A percentile compares a stretch with the other conserved stretches of the same genome.
Evolutionary conservation across 2,329 filamentous ascomycete genomes (phyloP).

Genomic region (Aspergillus sp.): DNA sequence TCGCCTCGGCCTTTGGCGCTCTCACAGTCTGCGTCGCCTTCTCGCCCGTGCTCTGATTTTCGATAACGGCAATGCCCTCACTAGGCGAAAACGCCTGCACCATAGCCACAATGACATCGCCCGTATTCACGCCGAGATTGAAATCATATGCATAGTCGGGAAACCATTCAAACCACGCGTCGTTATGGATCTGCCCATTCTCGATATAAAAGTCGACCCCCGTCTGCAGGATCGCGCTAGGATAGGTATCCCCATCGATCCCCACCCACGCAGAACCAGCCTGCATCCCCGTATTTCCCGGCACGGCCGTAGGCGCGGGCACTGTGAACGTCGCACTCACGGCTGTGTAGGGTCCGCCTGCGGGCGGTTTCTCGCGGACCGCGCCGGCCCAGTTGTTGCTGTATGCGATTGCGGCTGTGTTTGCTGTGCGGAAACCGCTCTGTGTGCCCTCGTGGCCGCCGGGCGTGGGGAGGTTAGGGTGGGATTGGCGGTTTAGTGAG

Average conservation of each 20-base stretch:
- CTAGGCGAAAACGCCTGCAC: conserved; percentile 45
- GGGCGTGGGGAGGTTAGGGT: conserved; percentile 23
- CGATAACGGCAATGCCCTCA: conserved; percentile 52
- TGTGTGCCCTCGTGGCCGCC: conserved; percentile 16
- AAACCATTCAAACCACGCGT: conserved; percentile 67
- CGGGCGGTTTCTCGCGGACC: conserved; percentile 51
- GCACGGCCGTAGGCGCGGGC: conserved; percentile 53
- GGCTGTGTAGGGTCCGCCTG: conserved; percentile 53
- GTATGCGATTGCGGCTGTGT: conserved; percentile 52
- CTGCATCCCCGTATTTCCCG: conserved; percentile 43
- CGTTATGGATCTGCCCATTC: conserved; percentile 49
- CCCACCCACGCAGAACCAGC: conserved; percentile 63
- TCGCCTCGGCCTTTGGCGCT: conserved; percentile 43
- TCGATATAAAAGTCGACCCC: conserved; percentile 60
- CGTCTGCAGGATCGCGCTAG: conserved; percentile 59
- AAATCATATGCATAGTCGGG: conserved; percentile 62
- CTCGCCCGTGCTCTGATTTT: conserved; percentile 59
- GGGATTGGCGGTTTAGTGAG: conserved; percentile 30
- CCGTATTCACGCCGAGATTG: conserved; percentile 49
- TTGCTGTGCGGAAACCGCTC: conserved; percentile 14
- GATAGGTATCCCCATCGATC: conserved; percentile 64
- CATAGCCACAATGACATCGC: conserved; percentile 50
- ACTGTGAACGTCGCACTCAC: conserved; percentile 55
- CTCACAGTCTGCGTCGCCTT: conserved; percentile 57
- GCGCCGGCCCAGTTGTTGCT: conserved; percentile 65